Conservation (phyloP, 352 stramenopile species). For the Globisporangium perplexum region DNA sequence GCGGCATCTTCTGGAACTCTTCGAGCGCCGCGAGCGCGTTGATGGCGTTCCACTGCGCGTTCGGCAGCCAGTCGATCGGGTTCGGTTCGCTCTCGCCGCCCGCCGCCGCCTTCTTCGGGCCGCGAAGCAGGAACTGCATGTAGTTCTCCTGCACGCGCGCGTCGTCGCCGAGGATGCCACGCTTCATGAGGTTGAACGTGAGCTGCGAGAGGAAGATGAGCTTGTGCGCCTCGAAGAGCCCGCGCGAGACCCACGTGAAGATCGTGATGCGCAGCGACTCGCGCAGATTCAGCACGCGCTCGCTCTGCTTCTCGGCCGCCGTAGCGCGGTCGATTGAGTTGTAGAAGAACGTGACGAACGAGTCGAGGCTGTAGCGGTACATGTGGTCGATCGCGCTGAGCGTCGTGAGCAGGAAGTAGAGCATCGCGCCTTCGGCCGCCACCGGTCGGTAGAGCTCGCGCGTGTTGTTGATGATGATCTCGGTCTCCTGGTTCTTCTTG, state of each 20-base stretch:
- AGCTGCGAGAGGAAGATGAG: constrained; percentile 96
- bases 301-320: constrained; percentile 81
- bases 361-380: constrained; percentile 98
- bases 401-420: constrained; percentile 97
- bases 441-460: constrained; percentile 93
- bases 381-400: constrained; percentile 96
- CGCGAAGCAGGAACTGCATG: constrained; percentile 95
- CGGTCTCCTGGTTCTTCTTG: constrained; percentile 92
- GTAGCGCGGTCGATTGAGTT: constrained; percentile 92
- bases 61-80: constrained; percentile 90
- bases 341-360: constrained; percentile 97
- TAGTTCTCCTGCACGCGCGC: constrained; percentile 92
- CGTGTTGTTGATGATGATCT: constrained; percentile 94
- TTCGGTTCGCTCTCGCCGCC: constrained; percentile 57
- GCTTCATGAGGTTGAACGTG: constrained; percentile 97
- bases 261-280: constrained; percentile 95
- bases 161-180: constrained; percentile 92
- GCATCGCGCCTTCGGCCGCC: constrained; percentile 94
- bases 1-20: constrained; percentile 96
- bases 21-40: constrained; percentile 90
- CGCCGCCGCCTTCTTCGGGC: constrained; percentile 63
- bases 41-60: constrained; percentile 89
- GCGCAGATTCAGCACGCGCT: constrained; percentile 90
- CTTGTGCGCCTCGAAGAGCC: constrained; percentile 96
- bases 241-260: constrained; percentile 95